phyloP scores from a whole-genome alignment of 768 basidiomycete genomes.

The Agrocybe praecox region DNA sequence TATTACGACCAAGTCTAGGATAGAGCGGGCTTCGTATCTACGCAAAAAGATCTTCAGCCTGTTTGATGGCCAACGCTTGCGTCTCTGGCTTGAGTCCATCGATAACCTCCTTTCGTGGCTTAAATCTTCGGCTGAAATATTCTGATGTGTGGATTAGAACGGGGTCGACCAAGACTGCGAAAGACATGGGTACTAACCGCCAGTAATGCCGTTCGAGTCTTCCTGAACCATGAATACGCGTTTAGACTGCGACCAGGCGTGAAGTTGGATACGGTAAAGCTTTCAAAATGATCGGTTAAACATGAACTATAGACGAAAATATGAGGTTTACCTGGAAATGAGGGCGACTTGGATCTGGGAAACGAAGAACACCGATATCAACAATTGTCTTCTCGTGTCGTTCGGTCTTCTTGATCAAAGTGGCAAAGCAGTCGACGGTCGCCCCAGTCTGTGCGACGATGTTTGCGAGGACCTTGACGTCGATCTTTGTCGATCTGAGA shows the following conservation, averaged over 20 bases:
- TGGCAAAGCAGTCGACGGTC: neutral
- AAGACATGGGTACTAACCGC: neutral
- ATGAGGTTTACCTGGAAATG: neutral
- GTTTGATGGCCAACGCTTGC: too few species aligned
- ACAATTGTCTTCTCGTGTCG: neutral
- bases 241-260: neutral
- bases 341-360: neutral
- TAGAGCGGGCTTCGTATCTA: too few species aligned
- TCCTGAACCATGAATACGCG: neutral
- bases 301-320: too few species aligned
- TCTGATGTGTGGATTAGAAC: too few species aligned
- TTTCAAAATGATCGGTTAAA: too few species aligned
- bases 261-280: neutral
- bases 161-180: too few species aligned
- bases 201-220: neutral
- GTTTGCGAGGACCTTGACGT: neutral
- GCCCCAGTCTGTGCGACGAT: neutral
- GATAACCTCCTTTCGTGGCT: too few species aligned
- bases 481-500: neutral
- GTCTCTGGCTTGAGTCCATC: too few species aligned
- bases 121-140: too few species aligned
- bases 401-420: neutral
- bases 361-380: constrained; percentile 1
- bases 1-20: too few species aligned
- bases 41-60: too few species aligned